Evolutionary conservation across 2,329 filamentous ascomycete genomes (phyloP).

Genomic region (Colletotrichum caudatum): DNA sequence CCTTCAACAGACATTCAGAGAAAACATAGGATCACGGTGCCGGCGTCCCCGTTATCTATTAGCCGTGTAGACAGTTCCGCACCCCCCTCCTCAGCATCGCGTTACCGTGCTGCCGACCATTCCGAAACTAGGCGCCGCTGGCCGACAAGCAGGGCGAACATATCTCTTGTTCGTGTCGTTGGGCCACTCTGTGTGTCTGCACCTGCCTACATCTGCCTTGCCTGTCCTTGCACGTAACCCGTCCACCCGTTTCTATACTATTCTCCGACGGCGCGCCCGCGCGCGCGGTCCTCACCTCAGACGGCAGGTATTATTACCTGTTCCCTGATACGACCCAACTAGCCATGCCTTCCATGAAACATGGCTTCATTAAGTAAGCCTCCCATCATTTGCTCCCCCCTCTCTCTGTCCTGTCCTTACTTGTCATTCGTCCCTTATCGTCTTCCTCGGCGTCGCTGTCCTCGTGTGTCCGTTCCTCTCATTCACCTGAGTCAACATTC

Average conservation of each 20-base stretch:
- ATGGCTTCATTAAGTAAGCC: constrained; percentile 42
- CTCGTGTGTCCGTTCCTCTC: neutral
- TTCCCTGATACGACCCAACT: constrained; percentile 21
- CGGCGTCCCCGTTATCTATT: constrained; percentile 23
- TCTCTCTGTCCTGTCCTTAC: neutral
- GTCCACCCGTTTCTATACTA: neutral
- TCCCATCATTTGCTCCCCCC: constrained; percentile 5
- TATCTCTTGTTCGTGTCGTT: constrained; percentile 3
- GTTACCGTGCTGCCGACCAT: constrained; percentile 29
- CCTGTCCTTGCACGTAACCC: constrained; percentile 27
- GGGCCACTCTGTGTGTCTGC: constrained; percentile 2
- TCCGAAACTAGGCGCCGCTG: constrained; percentile 35
- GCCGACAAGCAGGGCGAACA: constrained; percentile 14
- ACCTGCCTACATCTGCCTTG: constrained; percentile 17
- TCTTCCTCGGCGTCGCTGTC: constrained; percentile 22
- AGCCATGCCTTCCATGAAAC: constrained; percentile 37
- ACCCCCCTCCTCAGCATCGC: constrained; percentile 8
- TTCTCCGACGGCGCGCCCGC: constrained; percentile 18
- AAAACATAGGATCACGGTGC: constrained; percentile 13
- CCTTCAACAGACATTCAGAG: constrained; percentile 14
- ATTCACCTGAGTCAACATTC: constrained; percentile 17
- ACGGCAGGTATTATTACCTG: constrained; percentile 32
- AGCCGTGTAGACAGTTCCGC: constrained; percentile 28
- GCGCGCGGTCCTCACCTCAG: constrained; percentile 17
- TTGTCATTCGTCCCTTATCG: constrained; percentile 26